Percentiles rank a stretch among this genome's conserved stretches.
These are phyloP conservation scores for Blastomyces parvus DNA, from an alignment of 2,329 filamentous ascomycete species.

Conservation along the genomic window DNA sequence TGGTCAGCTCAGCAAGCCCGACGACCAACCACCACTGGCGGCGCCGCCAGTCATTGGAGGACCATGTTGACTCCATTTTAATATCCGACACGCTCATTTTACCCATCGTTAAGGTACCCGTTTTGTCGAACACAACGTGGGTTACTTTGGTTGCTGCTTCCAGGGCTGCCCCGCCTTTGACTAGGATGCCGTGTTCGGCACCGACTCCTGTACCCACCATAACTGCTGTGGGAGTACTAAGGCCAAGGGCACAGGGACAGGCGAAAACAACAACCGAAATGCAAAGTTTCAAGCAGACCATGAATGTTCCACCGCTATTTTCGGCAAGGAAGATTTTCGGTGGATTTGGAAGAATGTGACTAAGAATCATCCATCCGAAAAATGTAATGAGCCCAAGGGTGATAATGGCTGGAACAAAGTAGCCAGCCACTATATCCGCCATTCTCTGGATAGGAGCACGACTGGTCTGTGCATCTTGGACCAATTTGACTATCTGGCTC, in stretches of 20 bases:
- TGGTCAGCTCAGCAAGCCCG: conserved; percentile 88
- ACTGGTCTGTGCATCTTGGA: conserved; percentile 91
- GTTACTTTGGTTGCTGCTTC: conserved; percentile 59
- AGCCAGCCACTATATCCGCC: conserved; percentile 82
- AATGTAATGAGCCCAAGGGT: conserved; percentile 78
- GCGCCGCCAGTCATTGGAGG: conserved; percentile 55
- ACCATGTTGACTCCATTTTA: conserved; percentile 60
- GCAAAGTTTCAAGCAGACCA: conserved; percentile 95
- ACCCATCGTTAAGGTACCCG: conserved; percentile 76
- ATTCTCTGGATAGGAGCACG: conserved; percentile 89
- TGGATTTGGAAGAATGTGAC: conserved; percentile 73
- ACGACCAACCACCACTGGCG: conserved; percentile 93
- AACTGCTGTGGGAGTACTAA: conserved; percentile 91
- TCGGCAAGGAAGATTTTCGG: conserved; percentile 76
- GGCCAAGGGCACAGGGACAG: conserved; percentile 90
- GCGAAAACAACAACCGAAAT: conserved; percentile 98
- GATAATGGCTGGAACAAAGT: conserved; percentile 87
- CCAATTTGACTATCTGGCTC: conserved; percentile 95
- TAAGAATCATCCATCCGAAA: conserved; percentile 85
- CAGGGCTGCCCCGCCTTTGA: conserved; percentile 88
- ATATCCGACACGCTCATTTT: conserved; percentile 84
- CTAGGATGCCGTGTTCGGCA: conserved; percentile 90
- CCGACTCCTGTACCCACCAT: conserved; percentile 99
- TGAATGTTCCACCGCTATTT: conserved; percentile 77
- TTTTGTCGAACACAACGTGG: conserved; percentile 72